Percentiles rank a stretch among this genome's conserved stretches.
phyloP scores from a whole-genome alignment of 2,329 filamentous ascomycete species.

The Colletotrichum sp. region DNA sequence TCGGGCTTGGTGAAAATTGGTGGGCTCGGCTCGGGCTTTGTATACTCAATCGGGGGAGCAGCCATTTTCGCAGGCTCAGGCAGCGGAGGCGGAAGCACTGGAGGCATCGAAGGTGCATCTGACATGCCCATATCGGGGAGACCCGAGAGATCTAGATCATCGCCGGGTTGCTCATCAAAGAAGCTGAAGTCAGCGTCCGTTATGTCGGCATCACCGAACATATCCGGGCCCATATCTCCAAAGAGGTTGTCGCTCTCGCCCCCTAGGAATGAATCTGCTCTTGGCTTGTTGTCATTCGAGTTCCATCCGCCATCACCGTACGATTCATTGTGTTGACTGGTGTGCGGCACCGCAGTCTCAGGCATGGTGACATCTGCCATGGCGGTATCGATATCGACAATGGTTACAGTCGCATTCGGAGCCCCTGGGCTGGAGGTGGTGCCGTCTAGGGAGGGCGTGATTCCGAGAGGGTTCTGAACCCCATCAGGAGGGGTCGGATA shows the following conservation, averaged over 20 bases:
- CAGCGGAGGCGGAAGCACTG: not conserved
- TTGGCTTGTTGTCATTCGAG: conserved; percentile 48
- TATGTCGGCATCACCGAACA: conserved; percentile 76
- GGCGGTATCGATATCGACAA: conserved; percentile 39
- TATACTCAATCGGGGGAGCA: conserved; percentile 10
- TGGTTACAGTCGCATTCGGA: conserved; percentile 29
- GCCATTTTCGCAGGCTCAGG: conserved; percentile 23
- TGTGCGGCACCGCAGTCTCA: conserved; percentile 31
- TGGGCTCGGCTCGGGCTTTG: conserved; percentile 16
- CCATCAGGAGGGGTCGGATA: conserved; percentile 77
- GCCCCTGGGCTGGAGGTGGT: conserved; percentile 62
- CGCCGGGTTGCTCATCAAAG: conserved; percentile 69
- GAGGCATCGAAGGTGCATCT: not conserved
- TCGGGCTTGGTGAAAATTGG: conserved; percentile 63
- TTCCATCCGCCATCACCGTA: conserved; percentile 45
- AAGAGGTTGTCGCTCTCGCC: conserved; percentile 66
- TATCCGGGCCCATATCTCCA: conserved; percentile 71
- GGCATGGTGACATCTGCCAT: conserved; percentile 19
- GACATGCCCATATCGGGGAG: conserved; percentile 30
- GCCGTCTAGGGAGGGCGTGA: conserved; percentile 63
- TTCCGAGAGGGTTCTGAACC: conserved; percentile 56
- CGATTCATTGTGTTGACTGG: conserved; percentile 28
- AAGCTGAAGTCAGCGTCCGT: conserved; percentile 86
- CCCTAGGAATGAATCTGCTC: conserved; percentile 45
- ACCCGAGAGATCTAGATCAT: conserved; percentile 40